phyloP scores from a whole-genome alignment of 805 yeast genomes.

The Barnettozyma botsteinii region DNA sequence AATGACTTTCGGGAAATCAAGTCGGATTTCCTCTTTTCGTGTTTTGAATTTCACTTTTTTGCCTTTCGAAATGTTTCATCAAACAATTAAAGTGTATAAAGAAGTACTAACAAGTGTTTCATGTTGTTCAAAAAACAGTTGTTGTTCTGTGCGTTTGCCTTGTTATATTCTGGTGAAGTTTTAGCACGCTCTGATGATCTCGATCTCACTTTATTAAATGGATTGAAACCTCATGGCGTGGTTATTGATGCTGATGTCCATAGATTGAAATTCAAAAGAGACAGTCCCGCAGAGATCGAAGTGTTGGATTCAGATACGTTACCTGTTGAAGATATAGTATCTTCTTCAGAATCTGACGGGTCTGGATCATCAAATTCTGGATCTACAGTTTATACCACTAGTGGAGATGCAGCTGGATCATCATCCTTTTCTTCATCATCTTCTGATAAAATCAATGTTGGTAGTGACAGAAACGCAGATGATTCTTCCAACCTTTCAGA shows the following conservation, averaged over 20 bases:
- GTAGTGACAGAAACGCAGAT: neutral
- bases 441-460: neutral
- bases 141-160: neutral
- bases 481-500: no score
- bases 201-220: neutral
- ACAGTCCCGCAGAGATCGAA: slow-evolving; percentile 18
- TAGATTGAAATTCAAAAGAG: slow-evolving; percentile 12
- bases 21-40: no score
- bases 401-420: no score
- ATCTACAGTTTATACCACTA: no score
- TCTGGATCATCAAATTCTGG: neutral
- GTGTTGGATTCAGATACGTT: slow-evolving; percentile 21
- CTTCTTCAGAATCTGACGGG: neutral
- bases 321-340: slow-evolving; percentile 18
- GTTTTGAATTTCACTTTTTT: no score
- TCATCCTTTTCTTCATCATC: neutral
- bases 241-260: neutral
- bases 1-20: no score
- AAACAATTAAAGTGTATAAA: no score
- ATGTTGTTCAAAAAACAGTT: neutral
- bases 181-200: neutral
- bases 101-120: no score
- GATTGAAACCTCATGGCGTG: slow-evolving; percentile 5
- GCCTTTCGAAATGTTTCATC: no score
- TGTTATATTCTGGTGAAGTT: neutral